Percentiles rank a stretch among this genome's conserved stretches.
Evolutionary conservation across 164 flowering plant species (phyloP).

Genomic region (Amborella trichopoda): DNA sequence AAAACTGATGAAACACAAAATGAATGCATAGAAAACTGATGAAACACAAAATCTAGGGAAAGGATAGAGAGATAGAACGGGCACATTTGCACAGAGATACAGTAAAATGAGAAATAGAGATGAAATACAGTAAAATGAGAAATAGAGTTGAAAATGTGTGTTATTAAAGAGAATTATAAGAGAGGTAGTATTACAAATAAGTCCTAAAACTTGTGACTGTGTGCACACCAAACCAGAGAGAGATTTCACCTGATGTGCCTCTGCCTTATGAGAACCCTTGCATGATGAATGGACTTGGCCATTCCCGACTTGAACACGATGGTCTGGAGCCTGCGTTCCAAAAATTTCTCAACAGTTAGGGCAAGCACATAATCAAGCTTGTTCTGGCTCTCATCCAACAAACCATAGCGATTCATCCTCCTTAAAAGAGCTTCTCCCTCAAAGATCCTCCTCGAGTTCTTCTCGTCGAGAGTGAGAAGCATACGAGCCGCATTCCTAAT

Average conservation of each 20-base stretch:
- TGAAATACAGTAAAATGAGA: no score
- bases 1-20: no score
- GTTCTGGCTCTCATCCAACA: slow-evolving; percentile 62
- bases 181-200: no score
- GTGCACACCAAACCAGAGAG: no score
- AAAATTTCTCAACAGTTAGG: slow-evolving; percentile 60
- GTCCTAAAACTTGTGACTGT: no score
- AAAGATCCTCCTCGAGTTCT: slow-evolving; percentile 37
- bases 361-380: slow-evolving; percentile 70
- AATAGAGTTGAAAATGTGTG: no score
- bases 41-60: no score
- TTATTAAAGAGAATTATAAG: no score
- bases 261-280: slow-evolving; percentile 56
- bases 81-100: no score
- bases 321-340: slow-evolving; percentile 51
- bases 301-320: slow-evolving; percentile 51
- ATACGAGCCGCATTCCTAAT: slow-evolving; percentile 40
- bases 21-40: no score
- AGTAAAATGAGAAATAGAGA: no score
- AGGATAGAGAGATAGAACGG: no score
- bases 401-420: slow-evolving; percentile 56
- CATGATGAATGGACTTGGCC: slow-evolving; percentile 65
- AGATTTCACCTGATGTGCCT: slow-evolving; percentile 69
- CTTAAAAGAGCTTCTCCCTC: slow-evolving; percentile 57
- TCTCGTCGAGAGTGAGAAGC: slow-evolving; percentile 40